These are phyloP conservation scores for Vachellia pachyceras DNA, from an alignment of 306 rosid species.

Conservation along the genomic window DNA sequence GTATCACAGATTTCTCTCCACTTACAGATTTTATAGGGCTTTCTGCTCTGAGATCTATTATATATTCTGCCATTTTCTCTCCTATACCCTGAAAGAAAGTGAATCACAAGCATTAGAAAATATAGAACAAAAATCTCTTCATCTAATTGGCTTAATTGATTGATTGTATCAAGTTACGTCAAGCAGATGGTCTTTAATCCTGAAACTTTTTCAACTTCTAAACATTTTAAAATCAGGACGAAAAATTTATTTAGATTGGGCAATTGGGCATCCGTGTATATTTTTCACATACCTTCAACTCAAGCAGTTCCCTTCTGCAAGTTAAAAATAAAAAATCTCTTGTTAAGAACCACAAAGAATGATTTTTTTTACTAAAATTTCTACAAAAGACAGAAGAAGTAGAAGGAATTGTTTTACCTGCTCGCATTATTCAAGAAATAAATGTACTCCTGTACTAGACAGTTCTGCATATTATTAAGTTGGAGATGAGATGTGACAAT, in stretches of 20 bases:
- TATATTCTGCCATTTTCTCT: slow-evolving; percentile 82
- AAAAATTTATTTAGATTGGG: not conserved
- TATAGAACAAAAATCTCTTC: slow-evolving; percentile 7
- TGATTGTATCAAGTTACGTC: not conserved
- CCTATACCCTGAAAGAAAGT: slow-evolving; percentile 76
- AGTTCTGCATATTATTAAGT: slow-evolving; percentile 51
- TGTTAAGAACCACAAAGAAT: slow-evolving; percentile 30
- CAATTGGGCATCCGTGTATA: slow-evolving; percentile 6
- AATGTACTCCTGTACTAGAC: slow-evolving; percentile 73
- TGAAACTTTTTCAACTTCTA: not conserved
- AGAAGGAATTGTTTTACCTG: slow-evolving; percentile 54
- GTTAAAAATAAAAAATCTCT: not conserved
- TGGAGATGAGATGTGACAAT: slow-evolving; percentile 33
- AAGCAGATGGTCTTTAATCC: not conserved
- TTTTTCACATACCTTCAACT: slow-evolving; percentile 64
- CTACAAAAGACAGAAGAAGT: not conserved
- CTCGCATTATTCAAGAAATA: slow-evolving; percentile 83
- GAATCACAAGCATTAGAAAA: not conserved
- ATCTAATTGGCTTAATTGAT: not conserved
- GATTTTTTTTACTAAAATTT: slow-evolving; percentile 16
- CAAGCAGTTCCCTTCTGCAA: slow-evolving; percentile 81
- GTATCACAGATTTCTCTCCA: slow-evolving; percentile 23
- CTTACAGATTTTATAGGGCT: slow-evolving; percentile 87
- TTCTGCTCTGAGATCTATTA: slow-evolving; percentile 77
- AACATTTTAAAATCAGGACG: not conserved